Evolutionary conservation across 257 asterid genomes (phyloP).

Genomic region (Catharanthus roseus): DNA sequence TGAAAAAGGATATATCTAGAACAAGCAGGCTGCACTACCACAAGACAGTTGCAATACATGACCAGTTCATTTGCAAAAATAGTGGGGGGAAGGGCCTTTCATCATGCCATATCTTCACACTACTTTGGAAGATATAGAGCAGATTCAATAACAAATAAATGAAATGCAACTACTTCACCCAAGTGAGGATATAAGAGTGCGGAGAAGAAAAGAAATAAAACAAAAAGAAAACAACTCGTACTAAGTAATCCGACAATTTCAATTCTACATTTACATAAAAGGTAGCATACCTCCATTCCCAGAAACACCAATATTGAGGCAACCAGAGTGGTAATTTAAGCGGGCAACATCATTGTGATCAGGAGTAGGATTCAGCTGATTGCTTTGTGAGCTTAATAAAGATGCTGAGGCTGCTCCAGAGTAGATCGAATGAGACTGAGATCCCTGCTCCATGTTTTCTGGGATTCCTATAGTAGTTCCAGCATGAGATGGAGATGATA

Average conservation of each 20-base stretch:
- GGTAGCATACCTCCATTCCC: conserved; percentile 62
- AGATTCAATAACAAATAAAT: conserved; percentile 5
- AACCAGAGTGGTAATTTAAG: conserved; percentile 31
- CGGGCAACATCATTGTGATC: conserved; percentile 25
- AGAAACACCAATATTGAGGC: conserved; percentile 69
- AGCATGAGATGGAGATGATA: conserved; percentile 50
- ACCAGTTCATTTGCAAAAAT: background rate
- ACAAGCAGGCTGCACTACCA: background rate
- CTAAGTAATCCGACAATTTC: background rate
- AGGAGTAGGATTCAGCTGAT: conserved; percentile 33
- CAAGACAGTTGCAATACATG: background rate
- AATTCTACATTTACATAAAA: background rate
- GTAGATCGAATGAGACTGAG: conserved; percentile 49
- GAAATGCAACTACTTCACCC: background rate
- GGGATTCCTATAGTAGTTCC: conserved; percentile 43
- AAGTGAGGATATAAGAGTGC: background rate
- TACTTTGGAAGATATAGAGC: background rate
- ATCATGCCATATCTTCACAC: background rate
- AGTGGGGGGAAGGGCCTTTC: background rate
- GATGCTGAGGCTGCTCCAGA: conserved; percentile 39
- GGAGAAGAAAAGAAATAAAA: background rate
- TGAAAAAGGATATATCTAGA: background rate
- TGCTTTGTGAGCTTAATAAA: conserved; percentile 36
- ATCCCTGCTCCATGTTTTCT: conserved; percentile 47
- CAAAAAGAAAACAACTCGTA: background rate